Evolutionary conservation across 352 stramenopile genomes (phyloP), one percentile per base, ranked within the genome.

Genomic region (Globisporangium nagaii): DNA sequence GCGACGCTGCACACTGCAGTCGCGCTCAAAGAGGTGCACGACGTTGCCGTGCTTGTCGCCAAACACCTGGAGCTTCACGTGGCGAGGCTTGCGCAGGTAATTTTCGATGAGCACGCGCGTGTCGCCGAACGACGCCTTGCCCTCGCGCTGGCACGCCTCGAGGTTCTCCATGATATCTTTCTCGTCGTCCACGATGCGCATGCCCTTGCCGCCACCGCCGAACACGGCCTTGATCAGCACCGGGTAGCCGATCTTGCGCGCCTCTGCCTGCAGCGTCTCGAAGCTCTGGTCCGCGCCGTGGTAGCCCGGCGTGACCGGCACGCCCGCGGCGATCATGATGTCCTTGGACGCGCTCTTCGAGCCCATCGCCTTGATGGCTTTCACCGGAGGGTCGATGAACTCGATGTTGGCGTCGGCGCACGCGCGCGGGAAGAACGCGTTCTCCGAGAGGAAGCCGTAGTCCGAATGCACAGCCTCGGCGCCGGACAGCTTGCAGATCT

Each of bases 21-120:
- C 90, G 59, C 90, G 79, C 58, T 98, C 91, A 28, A 85, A 92
- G n/a, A 98, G 61, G 53, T 96, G 77, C 30, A 97, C 75, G 31
- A 86, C 76, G 53, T 97, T 95, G 40, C 90, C 92, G 44, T 93
- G 71, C 47, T 84, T 90, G 69, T 98, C 92, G 28, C 79, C 90
- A 53, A 98, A 96, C 32, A 98, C 71, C 68, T 98, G 93, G 24
- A 98, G 66, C 65, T 98, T 92, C 32, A 98, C 84, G 66, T 98
- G 93, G 36, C 92, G 74, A 4, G 93, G 91, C 27, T 95, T 87
- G 37, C 50, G 66, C 44, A 96, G 50, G 48, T 90, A 98, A 74
- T 95, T 96, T 53, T 98, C 91, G 15, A 98, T 77, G 15, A 98
- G 70, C 56, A 98, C 81, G 48, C 83, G 77, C 30, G 84, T 79